phyloP scores from a whole-genome alignment of 495 filamentous ascomycete species.

The Podospora didyma region DNA sequence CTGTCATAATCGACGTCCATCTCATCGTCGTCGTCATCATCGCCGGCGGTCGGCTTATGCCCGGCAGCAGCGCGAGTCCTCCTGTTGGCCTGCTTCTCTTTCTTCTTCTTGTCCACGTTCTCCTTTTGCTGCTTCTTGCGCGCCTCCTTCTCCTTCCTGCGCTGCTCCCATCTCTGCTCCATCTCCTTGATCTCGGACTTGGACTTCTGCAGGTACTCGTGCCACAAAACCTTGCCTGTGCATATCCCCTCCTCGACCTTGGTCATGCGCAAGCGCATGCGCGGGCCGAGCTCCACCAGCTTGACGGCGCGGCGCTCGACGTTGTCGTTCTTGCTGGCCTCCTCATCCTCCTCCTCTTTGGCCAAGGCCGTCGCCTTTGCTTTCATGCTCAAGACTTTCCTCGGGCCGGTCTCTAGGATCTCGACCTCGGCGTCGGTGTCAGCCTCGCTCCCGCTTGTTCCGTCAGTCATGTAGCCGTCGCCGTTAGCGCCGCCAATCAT shows the following conservation, averaged over 20 bases:
- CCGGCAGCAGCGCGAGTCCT: slow-evolving; percentile 40
- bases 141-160: slow-evolving; percentile 74
- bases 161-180: slow-evolving; percentile 75
- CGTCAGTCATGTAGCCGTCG: slow-evolving; percentile 76
- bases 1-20: slow-evolving; percentile 53
- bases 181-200: slow-evolving; percentile 69
- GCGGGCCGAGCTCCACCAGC: slow-evolving; percentile 84
- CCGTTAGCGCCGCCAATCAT: slow-evolving; percentile 76
- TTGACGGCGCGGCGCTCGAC: slow-evolving; percentile 85
- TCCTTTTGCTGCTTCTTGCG: slow-evolving; percentile 76
- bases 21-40: slow-evolving; percentile 58
- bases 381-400: slow-evolving; percentile 61
- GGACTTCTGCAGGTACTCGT: slow-evolving; percentile 85
- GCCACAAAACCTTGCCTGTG: slow-evolving; percentile 92
- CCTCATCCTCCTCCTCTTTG: slow-evolving; percentile 25
- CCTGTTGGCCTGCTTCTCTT: slow-evolving; percentile 47
- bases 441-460: slow-evolving; percentile 81
- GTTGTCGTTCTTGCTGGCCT: slow-evolving; percentile 33
- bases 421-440: slow-evolving; percentile 97
- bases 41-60: slow-evolving; percentile 51
- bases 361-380: slow-evolving; percentile 40
- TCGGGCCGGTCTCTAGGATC: slow-evolving; percentile 68
- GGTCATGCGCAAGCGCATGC: slow-evolving; percentile 81
- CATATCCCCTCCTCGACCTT: slow-evolving; percentile 97
- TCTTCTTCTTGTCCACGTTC: slow-evolving; percentile 81